A percentile compares a stretch with the other conserved stretches of the same genome.
Evolutionary conservation across 345 rosid species (phyloP).

Genomic region (Draba incana): DNA sequence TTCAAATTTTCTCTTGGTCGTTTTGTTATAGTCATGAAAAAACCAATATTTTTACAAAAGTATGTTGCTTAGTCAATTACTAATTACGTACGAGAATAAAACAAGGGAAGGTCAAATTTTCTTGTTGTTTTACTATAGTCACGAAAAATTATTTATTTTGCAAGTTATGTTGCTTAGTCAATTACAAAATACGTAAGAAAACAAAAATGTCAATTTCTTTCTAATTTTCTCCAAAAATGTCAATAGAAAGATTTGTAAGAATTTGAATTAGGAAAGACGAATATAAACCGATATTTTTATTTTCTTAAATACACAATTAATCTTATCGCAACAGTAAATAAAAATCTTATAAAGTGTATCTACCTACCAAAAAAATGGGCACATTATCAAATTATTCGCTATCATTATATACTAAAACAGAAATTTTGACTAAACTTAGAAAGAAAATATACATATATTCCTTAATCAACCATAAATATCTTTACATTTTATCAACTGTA

Average conservation of each 20-base stretch:
- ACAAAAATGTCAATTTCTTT: too few species aligned
- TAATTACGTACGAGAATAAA: not conserved
- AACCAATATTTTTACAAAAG: not conserved
- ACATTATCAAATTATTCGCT: not conserved
- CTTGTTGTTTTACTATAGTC: too few species aligned
- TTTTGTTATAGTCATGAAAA: not conserved
- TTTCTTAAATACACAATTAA: not conserved
- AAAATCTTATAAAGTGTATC: not conserved
- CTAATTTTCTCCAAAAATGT: too few species aligned
- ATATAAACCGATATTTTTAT: too few species aligned
- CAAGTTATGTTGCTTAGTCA: too few species aligned
- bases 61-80: not conserved
- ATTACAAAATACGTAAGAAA: too few species aligned
- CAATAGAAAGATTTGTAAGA: not conserved
- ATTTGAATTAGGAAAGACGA: not conserved
- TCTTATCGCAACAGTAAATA: not conserved
- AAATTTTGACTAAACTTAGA: slow-evolving; percentile 6
- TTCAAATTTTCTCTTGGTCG: not conserved
- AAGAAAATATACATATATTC: slow-evolving; percentile 16
- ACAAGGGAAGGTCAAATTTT: too few species aligned
- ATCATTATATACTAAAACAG: not conserved
- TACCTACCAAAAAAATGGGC: not conserved
- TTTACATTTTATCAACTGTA: slow-evolving; percentile 7
- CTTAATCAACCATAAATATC: slow-evolving; percentile 5
- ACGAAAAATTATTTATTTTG: too few species aligned